These are phyloP conservation scores for Pleurotus ostreatus DNA, from an alignment of 768 basidiomycete genomes.

Conservation along the genomic window DNA sequence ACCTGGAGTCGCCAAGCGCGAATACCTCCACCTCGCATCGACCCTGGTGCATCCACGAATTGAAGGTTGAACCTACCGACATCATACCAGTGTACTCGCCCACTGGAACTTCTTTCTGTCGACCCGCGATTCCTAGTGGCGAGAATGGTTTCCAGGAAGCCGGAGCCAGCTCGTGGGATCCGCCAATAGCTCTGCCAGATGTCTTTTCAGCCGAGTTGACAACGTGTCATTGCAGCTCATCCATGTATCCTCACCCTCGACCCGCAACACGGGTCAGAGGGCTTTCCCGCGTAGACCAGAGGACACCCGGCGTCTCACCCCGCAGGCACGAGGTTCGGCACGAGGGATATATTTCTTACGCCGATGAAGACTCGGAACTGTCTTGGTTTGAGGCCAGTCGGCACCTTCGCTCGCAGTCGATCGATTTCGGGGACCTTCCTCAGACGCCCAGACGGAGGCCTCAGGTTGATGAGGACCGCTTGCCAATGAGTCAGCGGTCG, in stretches of 20 bases:
- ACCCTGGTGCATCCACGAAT: constrained; percentile 3
- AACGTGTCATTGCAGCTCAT: neutral
- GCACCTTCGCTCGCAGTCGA: neutral
- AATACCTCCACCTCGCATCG: neutral
- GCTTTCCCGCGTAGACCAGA: neutral
- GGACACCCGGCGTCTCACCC: neutral
- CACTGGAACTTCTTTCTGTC: no score
- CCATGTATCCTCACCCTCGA: neutral
- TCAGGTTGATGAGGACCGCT: neutral
- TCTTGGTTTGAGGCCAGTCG: constrained; percentile 1
- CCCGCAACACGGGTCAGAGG: neutral
- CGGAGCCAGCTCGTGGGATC: no score
- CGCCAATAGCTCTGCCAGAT: no score
- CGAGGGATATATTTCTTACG: neutral
- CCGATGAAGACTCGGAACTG: constrained; percentile 3
- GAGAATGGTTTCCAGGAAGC: no score
- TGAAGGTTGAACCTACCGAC: neutral
- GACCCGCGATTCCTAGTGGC: no score
- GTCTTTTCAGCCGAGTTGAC: neutral
- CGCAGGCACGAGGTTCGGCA: neutral
- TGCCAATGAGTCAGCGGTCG: neutral
- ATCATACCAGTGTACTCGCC: no score
- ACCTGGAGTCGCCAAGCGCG: neutral
- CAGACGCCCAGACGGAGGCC: neutral
- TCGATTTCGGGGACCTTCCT: neutral